phyloP scores from a whole-genome alignment of 768 basidiomycete genomes.

The Macrocybe gigantea region DNA sequence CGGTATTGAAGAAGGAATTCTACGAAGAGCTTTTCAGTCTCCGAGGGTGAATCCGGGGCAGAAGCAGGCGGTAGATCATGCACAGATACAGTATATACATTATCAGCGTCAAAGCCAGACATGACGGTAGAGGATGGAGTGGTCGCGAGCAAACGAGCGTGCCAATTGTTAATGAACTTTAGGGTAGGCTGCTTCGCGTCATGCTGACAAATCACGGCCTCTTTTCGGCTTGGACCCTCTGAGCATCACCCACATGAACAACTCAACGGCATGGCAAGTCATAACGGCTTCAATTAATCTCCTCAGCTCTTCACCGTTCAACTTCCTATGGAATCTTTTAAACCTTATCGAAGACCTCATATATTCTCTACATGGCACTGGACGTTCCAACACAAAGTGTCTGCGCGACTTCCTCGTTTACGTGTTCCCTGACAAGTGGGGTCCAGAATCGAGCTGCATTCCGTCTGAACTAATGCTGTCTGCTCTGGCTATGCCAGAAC shows the following conservation, averaged over 20 bases:
- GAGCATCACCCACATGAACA: slow-evolving; percentile 17
- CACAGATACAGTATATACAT: slow-evolving; percentile 76
- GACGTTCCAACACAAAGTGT: slow-evolving; percentile 14
- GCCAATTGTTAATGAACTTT: slow-evolving; percentile 13
- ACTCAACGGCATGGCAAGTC: slow-evolving; percentile 22
- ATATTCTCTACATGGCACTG: slow-evolving; percentile 26
- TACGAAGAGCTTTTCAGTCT: slow-evolving; percentile 71
- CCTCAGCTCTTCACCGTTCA: slow-evolving; percentile 5
- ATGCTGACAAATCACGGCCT: slow-evolving; percentile 11
- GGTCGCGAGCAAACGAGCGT: slow-evolving; percentile 2
- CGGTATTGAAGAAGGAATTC: slow-evolving; percentile 89
- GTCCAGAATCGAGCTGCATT: too few relatives aligned
- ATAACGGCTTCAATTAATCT: slow-evolving; percentile 16
- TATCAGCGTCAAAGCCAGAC: slow-evolving; percentile 86
- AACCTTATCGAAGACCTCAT: slow-evolving; percentile 23
- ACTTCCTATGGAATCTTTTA: slow-evolving; percentile 7
- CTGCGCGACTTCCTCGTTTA: slow-evolving; percentile 12
- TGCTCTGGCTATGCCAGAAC: slow-evolving; percentile 19
- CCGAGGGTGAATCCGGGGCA: slow-evolving; percentile 68
- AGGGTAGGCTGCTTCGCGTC: slow-evolving; percentile 21
- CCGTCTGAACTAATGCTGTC: slow-evolving; percentile 18
- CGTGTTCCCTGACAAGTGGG: too few relatives aligned
- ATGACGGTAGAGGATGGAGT: slow-evolving; percentile 30
- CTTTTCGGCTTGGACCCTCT: slow-evolving; percentile 20
- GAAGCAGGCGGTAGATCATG: slow-evolving; percentile 54